Evolutionary conservation across 2,329 filamentous ascomycete species (phyloP).

Genomic region (Trichoderma oligosporum): DNA sequence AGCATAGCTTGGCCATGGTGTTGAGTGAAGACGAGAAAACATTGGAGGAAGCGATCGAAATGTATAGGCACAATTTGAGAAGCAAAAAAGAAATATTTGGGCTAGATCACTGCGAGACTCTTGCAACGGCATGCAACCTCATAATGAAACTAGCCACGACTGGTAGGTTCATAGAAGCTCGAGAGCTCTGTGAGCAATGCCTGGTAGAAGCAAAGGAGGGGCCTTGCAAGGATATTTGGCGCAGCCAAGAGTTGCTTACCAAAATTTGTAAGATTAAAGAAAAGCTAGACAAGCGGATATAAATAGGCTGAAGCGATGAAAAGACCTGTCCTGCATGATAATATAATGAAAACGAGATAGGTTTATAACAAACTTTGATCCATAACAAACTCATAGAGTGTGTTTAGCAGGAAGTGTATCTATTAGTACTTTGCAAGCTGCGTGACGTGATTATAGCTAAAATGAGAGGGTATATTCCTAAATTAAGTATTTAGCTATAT

Average conservation of each 20-base stretch:
- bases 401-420: no score
- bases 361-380: no score
- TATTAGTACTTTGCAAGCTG: no score
- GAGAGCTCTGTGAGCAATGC: background rate
- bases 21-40: background rate
- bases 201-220: background rate
- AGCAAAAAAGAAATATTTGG: background rate
- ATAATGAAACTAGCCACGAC: background rate
- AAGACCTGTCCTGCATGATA: no score
- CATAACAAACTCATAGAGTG: no score
- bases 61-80: background rate
- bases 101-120: background rate
- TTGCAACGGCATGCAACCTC: background rate
- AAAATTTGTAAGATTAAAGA: background rate
- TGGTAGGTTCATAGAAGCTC: background rate
- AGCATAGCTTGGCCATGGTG: background rate
- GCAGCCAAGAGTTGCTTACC: background rate
- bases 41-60: background rate
- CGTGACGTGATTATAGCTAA: no score
- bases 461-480: no score
- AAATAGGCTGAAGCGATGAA: no score
- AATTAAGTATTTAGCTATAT: no score
- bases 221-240: background rate
- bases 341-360: no score
- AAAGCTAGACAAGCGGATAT: background rate